Percentiles rank a stretch among this genome's conserved stretches.
phyloP scores from a whole-genome alignment of 2,329 filamentous ascomycete species.

The Epichloe hybrida region DNA sequence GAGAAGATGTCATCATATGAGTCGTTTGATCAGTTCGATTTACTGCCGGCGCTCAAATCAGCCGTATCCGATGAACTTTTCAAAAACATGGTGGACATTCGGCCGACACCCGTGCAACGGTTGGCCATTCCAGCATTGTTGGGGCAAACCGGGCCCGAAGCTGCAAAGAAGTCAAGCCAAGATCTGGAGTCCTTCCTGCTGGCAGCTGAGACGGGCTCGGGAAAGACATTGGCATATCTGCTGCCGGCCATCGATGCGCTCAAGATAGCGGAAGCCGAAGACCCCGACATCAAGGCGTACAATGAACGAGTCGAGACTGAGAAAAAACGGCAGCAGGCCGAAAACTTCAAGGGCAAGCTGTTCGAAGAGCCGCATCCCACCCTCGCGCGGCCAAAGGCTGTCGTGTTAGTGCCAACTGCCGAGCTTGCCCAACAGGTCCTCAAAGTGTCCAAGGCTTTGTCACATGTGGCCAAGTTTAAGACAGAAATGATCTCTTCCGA shows the following conservation, averaged over 20 bases:
- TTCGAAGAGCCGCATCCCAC: slow-evolving; percentile 58
- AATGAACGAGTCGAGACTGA: slow-evolving; percentile 41
- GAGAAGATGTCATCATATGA: slow-evolving; percentile 52
- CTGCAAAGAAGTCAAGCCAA: slow-evolving; percentile 20
- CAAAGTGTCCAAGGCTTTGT: slow-evolving; percentile 63
- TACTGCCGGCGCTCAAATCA: slow-evolving; percentile 58
- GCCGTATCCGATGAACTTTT: slow-evolving; percentile 64
- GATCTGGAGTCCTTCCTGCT: slow-evolving; percentile 52
- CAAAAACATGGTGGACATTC: slow-evolving; percentile 57
- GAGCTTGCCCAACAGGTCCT: slow-evolving; percentile 87
- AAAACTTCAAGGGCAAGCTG: slow-evolving; percentile 44
- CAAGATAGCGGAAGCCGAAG: slow-evolving; percentile 57
- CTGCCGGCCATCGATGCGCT: slow-evolving; percentile 73
- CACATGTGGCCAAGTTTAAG: slow-evolving; percentile 78
- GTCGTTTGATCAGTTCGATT: slow-evolving; percentile 66
- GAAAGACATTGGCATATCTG: slow-evolving; percentile 90
- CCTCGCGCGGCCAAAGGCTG: slow-evolving; percentile 64
- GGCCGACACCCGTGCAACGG: slow-evolving; percentile 78
- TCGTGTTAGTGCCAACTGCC: slow-evolving; percentile 83
- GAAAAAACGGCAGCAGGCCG: slow-evolving; percentile 38
- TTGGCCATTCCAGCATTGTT: slow-evolving; percentile 77
- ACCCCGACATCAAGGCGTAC: slow-evolving; percentile 44
- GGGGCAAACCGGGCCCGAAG: slow-evolving; percentile 30
- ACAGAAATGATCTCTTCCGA: slow-evolving; percentile 70
- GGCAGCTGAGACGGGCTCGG: slow-evolving; percentile 91